These are phyloP conservation scores for Sarocladium kiliense DNA, from an alignment of 2,329 filamentous ascomycete species.

Conservation along the genomic window DNA sequence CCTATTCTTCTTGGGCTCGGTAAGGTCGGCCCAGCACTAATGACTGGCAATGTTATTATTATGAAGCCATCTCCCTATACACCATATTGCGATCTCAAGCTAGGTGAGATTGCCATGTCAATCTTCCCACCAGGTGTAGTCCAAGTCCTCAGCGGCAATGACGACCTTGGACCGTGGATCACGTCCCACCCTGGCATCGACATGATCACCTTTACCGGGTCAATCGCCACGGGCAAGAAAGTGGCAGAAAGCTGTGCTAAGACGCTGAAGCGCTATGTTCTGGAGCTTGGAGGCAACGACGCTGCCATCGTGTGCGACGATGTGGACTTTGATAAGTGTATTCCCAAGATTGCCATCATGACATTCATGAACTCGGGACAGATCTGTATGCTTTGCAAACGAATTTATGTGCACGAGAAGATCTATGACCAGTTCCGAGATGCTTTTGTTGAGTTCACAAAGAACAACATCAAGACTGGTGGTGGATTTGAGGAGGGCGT, in stretches of 20 bases:
- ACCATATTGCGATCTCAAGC: slow-evolving; percentile 53
- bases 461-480: slow-evolving; percentile 31
- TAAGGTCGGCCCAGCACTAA: slow-evolving; percentile 52
- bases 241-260: slow-evolving; percentile 25
- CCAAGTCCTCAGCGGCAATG: slow-evolving; percentile 55
- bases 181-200: slow-evolving; percentile 50
- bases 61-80: slow-evolving; percentile 55
- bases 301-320: slow-evolving; percentile 52
- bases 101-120: slow-evolving; percentile 51
- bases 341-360: slow-evolving; percentile 36
- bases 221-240: slow-evolving; percentile 52
- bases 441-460: slow-evolving; percentile 22
- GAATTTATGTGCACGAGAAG: slow-evolving; percentile 55
- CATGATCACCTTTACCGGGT: slow-evolving; percentile 61
- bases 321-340: slow-evolving; percentile 39
- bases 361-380: slow-evolving; percentile 52
- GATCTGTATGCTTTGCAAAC: slow-evolving; percentile 40
- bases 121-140: slow-evolving; percentile 53
- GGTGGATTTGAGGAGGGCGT: slow-evolving; percentile 35
- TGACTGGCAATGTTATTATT: slow-evolving; percentile 52
- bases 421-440: slow-evolving; percentile 52
- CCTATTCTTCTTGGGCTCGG: slow-evolving; percentile 41
- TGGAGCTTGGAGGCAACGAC: slow-evolving; percentile 47
- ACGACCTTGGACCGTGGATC: slow-evolving; percentile 52
- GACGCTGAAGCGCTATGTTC: slow-evolving; percentile 10